Evolutionary conservation across 257 asterid genomes (phyloP).

Genomic region (Gentiana straminea): DNA sequence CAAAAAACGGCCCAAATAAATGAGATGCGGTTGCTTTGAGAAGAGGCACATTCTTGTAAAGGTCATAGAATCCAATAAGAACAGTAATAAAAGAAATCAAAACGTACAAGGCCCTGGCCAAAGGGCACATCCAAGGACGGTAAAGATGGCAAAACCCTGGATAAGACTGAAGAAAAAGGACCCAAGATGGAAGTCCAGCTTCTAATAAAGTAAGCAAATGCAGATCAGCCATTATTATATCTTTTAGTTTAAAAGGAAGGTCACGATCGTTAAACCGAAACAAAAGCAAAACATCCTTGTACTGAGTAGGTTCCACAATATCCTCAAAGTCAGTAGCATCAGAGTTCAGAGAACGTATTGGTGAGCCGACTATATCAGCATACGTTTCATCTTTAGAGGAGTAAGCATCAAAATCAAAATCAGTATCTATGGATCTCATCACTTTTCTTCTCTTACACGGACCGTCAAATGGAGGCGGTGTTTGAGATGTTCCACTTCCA

Average conservation of each 20-base stretch:
- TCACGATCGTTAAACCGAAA: constrained; percentile 63
- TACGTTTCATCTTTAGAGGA: constrained; percentile 24
- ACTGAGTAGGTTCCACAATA: constrained; percentile 39
- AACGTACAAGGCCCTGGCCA: constrained; percentile 71
- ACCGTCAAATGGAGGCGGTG: constrained; percentile 53
- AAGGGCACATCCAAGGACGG: constrained; percentile 99
- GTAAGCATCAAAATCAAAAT: constrained; percentile 25
- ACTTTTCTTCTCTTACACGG: constrained; percentile 74
- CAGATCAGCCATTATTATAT: constrained; percentile 57
- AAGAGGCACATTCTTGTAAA: constrained; percentile 89
- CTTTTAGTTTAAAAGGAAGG: constrained; percentile 74
- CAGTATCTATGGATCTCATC: constrained; percentile 26
- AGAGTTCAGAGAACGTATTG: constrained; percentile 27
- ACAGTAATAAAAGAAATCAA: constrained; percentile 73
- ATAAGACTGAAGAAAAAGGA: constrained; percentile 88
- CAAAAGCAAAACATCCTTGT: constrained; percentile 68
- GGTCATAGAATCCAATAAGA: constrained; percentile 89
- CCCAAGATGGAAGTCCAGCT: constrained; percentile 99
- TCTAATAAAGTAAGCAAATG: constrained; percentile 79
- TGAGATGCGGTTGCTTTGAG: constrained; percentile 84
- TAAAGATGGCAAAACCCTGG: constrained; percentile 83
- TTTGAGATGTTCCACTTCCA: constrained; percentile 20
- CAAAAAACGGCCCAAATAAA: constrained; percentile 90
- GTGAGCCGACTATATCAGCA: constrained; percentile 25
- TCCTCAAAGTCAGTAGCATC: constrained; percentile 36